Evolutionary conservation across 2,329 filamentous ascomycete species (phyloP).

Genomic region (Monosporascus sp.): DNA sequence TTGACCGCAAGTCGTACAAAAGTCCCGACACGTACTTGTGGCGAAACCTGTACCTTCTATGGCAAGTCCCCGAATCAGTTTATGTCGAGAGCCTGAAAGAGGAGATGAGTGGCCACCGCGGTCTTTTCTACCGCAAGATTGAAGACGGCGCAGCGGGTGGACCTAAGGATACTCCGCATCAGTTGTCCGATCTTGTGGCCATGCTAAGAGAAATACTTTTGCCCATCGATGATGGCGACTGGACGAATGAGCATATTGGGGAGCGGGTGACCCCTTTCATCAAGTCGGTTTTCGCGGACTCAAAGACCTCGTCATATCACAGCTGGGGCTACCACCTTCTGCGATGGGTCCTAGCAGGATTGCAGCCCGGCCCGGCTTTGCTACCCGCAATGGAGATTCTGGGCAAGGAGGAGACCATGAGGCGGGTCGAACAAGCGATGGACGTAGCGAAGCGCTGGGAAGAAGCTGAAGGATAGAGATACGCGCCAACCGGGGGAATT

Average conservation of each 20-base stretch:
- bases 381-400: constrained; percentile 20
- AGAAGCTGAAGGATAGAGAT: not conserved
- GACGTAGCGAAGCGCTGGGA: constrained; percentile 7
- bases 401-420: constrained; percentile 20
- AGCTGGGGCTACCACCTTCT: constrained; percentile 23
- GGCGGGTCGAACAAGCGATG: constrained; percentile 14
- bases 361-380: constrained; percentile 17
- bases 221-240: constrained; percentile 11
- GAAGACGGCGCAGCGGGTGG: not conserved
- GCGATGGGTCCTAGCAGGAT: constrained; percentile 23
- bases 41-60: constrained; percentile 1
- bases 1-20: not conserved
- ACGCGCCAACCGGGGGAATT: not conserved
- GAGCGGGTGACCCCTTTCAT: constrained; percentile 12
- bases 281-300: constrained; percentile 11
- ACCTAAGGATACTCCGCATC: not conserved
- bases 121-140: constrained; percentile 3
- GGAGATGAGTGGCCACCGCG: not conserved
- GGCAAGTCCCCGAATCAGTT: constrained; percentile 1
- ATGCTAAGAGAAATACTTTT: constrained; percentile 10
- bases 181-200: constrained; percentile 8
- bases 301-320: constrained; percentile 2
- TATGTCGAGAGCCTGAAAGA: constrained; percentile 3
- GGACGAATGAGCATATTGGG: constrained; percentile 16
- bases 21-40: not conserved